Conservation (phyloP, 257 asterid species). For the Capsicum chinense region DNA sequence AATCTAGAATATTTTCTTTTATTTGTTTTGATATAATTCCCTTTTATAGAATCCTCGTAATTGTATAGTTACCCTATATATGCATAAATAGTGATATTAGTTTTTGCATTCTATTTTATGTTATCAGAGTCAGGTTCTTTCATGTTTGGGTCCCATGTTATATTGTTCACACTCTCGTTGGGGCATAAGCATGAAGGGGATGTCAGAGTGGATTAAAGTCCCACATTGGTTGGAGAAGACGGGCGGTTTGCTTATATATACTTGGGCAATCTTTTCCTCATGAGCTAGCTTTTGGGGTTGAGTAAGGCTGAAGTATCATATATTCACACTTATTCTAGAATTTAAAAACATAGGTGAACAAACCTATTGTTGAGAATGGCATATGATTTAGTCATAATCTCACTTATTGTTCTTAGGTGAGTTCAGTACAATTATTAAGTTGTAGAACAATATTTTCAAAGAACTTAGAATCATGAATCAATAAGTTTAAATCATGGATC, state of each 20-base stretch:
- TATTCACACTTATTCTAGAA: neutral
- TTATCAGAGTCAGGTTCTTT: neutral
- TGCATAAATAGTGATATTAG: neutral
- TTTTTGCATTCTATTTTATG: neutral
- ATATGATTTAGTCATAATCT: neutral
- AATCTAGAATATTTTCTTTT: neutral
- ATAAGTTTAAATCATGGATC: neutral
- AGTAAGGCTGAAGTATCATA: neutral
- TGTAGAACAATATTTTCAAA: neutral
- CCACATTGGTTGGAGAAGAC: neutral
- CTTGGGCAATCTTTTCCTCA: neutral
- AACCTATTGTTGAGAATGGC: neutral
- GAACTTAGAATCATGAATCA: neutral
- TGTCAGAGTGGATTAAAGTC: neutral
- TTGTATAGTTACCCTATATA: neutral
- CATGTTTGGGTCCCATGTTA: neutral
- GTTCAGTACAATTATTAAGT: neutral
- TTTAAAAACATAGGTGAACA: neutral
- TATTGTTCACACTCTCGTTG: neutral
- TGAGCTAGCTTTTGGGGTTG: neutral
- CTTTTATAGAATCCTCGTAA: neutral
- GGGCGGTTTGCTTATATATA: neutral
- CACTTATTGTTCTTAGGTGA: constrained; percentile 41
- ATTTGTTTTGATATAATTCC: neutral
- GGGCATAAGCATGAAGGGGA: neutral